Evolutionary conservation across 1,139 yeast species (phyloP), one percentile per base, ranked within the genome.

Genomic region (Protomyces inundatus): DNA sequence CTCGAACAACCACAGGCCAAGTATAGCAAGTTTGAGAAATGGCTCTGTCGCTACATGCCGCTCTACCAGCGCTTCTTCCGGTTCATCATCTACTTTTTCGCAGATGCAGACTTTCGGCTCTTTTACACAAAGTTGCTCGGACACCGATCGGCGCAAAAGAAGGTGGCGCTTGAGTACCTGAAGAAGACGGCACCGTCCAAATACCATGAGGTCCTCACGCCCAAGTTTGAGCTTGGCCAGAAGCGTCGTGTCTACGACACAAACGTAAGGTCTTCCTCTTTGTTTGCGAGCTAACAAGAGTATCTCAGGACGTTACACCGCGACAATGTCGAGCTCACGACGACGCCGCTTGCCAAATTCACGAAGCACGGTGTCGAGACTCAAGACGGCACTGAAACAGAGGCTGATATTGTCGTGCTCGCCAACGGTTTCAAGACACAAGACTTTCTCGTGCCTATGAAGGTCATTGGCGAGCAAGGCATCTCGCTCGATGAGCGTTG

Each of bases 221-320:
- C 74, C 7, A 69, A 68, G 16, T 66, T 64, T 54, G 66, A 65
- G 34, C 68, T 72, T 16, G 74, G 73, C 4, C 69, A 73, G 55
- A 71, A 71, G 64, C 66, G 74, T 14, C 71, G 72, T 10, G 69
- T 71, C 12, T 71, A 71, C 48, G 74, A 72, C 60, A 69, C 68
- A 36, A 68, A 23, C 23, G 23, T 23, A 23, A 23, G 23, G 1
- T 23, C 2, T 23, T 23, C 23, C 23, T 23, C 23, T 23, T 1
- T 23, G 23, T 2, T 23, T 23, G 23, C 23, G 2, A 23, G 23
- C 23, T 23, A 23, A 23, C 23, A 23, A 23, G 23, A 69, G 10
- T 72, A 71, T 56, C 71, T 67, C 52, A 70, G 69, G 36, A 66
- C 70, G 7, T 68, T 69, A 52, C 69, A 72, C 56, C 67, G 68